Conservation (phyloP, 1,284 basidiomycete genomes). For the Leucoagaricus sp. region DNA sequence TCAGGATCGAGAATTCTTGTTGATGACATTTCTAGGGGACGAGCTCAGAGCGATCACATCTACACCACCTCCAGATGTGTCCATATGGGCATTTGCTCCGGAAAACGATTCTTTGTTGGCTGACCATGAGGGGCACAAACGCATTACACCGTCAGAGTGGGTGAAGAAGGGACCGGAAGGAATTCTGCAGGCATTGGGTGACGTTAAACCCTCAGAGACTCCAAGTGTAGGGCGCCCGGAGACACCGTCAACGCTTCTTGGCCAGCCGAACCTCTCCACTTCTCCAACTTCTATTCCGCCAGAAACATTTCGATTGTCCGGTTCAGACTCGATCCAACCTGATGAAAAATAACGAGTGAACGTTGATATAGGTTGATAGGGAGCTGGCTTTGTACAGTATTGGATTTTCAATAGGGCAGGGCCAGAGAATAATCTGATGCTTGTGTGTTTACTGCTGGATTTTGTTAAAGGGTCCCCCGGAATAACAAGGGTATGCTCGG, state of each 20-base stretch:
- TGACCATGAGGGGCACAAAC: constrained; percentile 32
- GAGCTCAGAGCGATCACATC: constrained; percentile 61
- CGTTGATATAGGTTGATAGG: too few relatives aligned
- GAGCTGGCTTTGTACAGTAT: too few relatives aligned
- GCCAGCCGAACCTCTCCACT: not conserved
- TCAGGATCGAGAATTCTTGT: constrained; percentile 8
- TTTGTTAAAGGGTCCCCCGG: too few relatives aligned
- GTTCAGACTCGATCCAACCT: too few relatives aligned
- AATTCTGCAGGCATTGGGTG: constrained; percentile 42
- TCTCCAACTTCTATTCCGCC: too few relatives aligned
- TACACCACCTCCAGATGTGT: constrained; percentile 55
- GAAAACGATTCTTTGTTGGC: constrained; percentile 60
- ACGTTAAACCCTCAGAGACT: constrained; percentile 15
- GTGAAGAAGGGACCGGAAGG: constrained; percentile 44
- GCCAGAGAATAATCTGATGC: too few relatives aligned
- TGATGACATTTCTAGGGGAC: constrained; percentile 36
- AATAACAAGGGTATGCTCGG: constrained; percentile 9
- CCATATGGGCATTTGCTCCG: constrained; percentile 57
- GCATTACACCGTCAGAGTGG: constrained; percentile 55
- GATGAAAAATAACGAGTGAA: too few relatives aligned
- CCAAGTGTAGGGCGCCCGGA: not conserved
- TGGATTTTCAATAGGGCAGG: too few relatives aligned
- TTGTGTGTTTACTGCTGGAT: too few relatives aligned
- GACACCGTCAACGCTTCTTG: not conserved
- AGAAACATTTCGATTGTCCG: too few relatives aligned